Percentiles rank a stretch among this genome's conserved stretches.
Evolutionary conservation across 163 green algal species (phyloP).

Genomic region (Picocystis sp.): DNA sequence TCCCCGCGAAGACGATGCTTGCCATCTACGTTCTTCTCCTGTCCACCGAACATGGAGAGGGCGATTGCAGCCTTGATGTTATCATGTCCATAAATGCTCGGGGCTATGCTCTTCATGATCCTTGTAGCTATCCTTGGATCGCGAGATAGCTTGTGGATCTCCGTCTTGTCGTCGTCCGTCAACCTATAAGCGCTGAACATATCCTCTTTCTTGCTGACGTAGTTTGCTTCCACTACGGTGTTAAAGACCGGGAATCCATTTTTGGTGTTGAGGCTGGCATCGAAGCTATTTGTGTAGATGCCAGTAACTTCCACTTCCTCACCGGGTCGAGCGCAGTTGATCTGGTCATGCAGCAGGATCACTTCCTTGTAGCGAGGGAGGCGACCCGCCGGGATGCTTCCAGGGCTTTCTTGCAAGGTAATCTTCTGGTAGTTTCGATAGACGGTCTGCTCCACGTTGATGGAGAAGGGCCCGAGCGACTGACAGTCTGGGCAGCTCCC

Average conservation of each 20-base stretch:
- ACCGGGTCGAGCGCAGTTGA: slow-evolving; percentile 75
- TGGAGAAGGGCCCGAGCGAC: slow-evolving; percentile 72
- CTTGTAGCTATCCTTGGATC: slow-evolving; percentile 46
- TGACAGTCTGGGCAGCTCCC: slow-evolving; percentile 64
- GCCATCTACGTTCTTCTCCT: slow-evolving; percentile 44
- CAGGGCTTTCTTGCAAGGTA: slow-evolving; percentile 89
- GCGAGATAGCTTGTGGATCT: slow-evolving; percentile 55
- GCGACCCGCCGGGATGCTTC: slow-evolving; percentile 72
- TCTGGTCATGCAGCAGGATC: slow-evolving; percentile 91
- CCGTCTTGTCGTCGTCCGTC: slow-evolving; percentile 81
- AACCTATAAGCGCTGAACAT: slow-evolving; percentile 51
- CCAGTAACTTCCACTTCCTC: slow-evolving; percentile 69
- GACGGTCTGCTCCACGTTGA: slow-evolving; percentile 31
- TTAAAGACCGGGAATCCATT: slow-evolving; percentile 91
- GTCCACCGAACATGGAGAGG: slow-evolving; percentile 84
- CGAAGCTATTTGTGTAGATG: slow-evolving; percentile 81
- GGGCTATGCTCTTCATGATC: slow-evolving; percentile 88
- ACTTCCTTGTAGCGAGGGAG: slow-evolving; percentile 93
- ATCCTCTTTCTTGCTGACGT: slow-evolving; percentile 51
- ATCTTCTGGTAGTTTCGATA: slow-evolving; percentile 94
- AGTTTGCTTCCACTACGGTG: slow-evolving; percentile 89
- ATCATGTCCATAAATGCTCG: slow-evolving; percentile 92
- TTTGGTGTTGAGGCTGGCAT: slow-evolving; percentile 65
- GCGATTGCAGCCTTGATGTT: slow-evolving; percentile 92
- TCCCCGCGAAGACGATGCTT: slow-evolving; percentile 74